Evolutionary conservation across 176 grass and related monocot species (phyloP).

Genomic region (Oryza rufipogon): DNA sequence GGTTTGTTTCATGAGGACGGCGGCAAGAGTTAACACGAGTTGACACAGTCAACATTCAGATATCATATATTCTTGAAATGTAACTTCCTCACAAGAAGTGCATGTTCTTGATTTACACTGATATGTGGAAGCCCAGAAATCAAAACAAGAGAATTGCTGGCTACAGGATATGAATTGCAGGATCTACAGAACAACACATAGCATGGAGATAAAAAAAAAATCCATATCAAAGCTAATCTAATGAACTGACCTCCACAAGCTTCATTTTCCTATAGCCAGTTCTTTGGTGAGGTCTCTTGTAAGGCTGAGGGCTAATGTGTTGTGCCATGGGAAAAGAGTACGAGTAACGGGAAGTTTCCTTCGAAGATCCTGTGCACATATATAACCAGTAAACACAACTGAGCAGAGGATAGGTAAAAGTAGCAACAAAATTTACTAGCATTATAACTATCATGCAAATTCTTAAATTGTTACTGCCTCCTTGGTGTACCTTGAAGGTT

Average conservation of each 20-base stretch:
- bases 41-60: neutral
- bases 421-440: neutral
- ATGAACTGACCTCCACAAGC: neutral
- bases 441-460: neutral
- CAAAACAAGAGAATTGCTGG: constrained; percentile 26
- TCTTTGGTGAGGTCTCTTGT: constrained; percentile 87
- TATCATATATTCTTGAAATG: constrained; percentile 15
- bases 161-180: constrained; percentile 41
- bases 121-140: constrained; percentile 2
- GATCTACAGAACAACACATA: constrained; percentile 40
- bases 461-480: neutral
- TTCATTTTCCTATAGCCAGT: constrained; percentile 85
- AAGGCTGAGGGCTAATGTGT: constrained; percentile 73
- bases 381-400: constrained; percentile 2
- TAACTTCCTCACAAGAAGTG: constrained; percentile 12
- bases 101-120: constrained; percentile 45
- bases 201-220: constrained; percentile 37
- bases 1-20: too few species aligned
- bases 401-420: neutral
- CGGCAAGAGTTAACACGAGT: too few species aligned
- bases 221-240: constrained; percentile 37
- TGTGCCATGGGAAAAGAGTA: constrained; percentile 96
- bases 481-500: constrained; percentile 83
- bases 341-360: constrained; percentile 96
- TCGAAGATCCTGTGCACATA: constrained; percentile 72